A percentile compares a stretch with the other conserved stretches of the same genome.
phyloP scores from a whole-genome alignment of 345 rosid genomes.

The Sisymbrium altissimum region DNA sequence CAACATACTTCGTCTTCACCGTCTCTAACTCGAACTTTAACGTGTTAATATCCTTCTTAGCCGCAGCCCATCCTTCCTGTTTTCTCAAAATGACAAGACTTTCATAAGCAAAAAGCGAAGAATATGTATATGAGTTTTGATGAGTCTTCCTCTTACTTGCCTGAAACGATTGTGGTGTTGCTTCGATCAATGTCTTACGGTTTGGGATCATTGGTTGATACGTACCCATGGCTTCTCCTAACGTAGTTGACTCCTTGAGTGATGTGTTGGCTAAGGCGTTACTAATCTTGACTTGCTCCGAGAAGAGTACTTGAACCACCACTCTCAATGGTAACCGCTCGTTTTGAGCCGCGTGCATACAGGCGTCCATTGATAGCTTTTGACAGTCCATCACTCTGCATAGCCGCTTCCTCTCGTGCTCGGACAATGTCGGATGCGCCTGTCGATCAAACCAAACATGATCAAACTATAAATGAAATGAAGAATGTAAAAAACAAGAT shows the following conservation, averaged over 20 bases:
- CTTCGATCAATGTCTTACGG: slow-evolving; percentile 82
- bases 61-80: slow-evolving; percentile 84
- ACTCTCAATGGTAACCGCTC: slow-evolving; percentile 87
- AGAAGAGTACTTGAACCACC: slow-evolving; percentile 93
- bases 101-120: not conserved
- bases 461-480: not conserved
- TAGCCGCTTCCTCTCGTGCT: slow-evolving; percentile 91
- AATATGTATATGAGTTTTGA: not conserved
- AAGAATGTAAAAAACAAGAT: not conserved
- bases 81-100: not conserved
- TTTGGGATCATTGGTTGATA: slow-evolving; percentile 75
- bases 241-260: slow-evolving; percentile 48
- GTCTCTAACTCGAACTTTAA: slow-evolving; percentile 87
- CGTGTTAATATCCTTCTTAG: slow-evolving; percentile 88
- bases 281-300: slow-evolving; percentile 91
- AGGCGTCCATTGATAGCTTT: slow-evolving; percentile 93
- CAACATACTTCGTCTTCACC: slow-evolving; percentile 75
- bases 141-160: slow-evolving; percentile 29
- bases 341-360: slow-evolving; percentile 97
- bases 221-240: slow-evolving; percentile 44
- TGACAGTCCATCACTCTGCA: slow-evolving; percentile 98
- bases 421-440: slow-evolving; percentile 95
- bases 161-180: slow-evolving; percentile 89
- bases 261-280: slow-evolving; percentile 68
- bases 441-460: slow-evolving; percentile 22